phyloP scores from a whole-genome alignment of 2,329 filamentous ascomycete genomes.

The Sporothrix mexicana region DNA sequence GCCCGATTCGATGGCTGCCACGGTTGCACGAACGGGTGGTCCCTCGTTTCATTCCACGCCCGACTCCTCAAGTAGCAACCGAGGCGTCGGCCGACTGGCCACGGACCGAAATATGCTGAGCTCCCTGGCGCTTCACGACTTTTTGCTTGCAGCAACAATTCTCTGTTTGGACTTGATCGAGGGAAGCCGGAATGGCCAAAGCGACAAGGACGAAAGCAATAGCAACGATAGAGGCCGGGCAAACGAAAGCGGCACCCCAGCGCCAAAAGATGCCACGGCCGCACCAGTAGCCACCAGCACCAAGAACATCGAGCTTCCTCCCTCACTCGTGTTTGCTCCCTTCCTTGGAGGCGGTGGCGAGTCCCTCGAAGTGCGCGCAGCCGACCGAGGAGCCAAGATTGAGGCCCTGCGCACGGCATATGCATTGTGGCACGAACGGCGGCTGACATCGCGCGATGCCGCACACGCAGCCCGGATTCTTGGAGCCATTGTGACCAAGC shows the following conservation, averaged over 20 bases:
- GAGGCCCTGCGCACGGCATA: conserved; percentile 52
- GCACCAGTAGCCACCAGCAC: neutral
- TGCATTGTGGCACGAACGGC: conserved; percentile 52
- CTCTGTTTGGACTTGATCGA: conserved; percentile 58
- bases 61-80: neutral
- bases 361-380: conserved; percentile 30
- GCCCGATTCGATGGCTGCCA: conserved; percentile 42
- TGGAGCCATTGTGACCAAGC: conserved; percentile 53
- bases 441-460: conserved; percentile 49
- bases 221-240: neutral
- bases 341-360: conserved; percentile 22
- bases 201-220: neutral
- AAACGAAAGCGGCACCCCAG: neutral
- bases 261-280: neutral
- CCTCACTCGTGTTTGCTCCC: neutral
- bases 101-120: conserved; percentile 61
- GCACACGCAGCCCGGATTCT: conserved; percentile 55
- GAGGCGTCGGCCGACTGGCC: conserved; percentile 57
- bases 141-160: conserved; percentile 65
- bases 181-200: conserved; percentile 42
- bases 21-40: neutral
- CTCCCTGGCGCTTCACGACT: conserved; percentile 64
- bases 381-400: conserved; percentile 44
- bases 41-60: neutral
- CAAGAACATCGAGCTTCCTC: neutral